A percentile compares a stretch with the other conserved stretches of the same genome.
phyloP scores from a whole-genome alignment of 2,329 filamentous ascomycete species.

The Ambrosiella xylebori region DNA sequence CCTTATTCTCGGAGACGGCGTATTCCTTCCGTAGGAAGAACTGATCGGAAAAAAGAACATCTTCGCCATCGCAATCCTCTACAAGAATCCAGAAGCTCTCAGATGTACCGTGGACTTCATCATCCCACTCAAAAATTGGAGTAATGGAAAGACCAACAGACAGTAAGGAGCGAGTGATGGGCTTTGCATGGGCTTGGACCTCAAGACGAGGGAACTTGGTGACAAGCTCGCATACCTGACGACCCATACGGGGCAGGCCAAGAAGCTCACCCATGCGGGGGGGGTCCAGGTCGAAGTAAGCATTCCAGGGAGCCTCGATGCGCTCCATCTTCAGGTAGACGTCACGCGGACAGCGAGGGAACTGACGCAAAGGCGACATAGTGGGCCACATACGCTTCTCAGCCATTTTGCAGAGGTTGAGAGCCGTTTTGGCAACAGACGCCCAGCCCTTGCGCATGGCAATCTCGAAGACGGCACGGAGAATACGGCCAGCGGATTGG shows the following conservation, averaged over 20 bases:
- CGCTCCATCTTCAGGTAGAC: slow-evolving; percentile 85
- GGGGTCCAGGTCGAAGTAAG: slow-evolving; percentile 90
- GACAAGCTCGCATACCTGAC: slow-evolving; percentile 69
- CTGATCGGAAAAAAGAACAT: slow-evolving; percentile 86
- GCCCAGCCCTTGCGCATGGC: slow-evolving; percentile 95
- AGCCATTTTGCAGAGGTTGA: slow-evolving; percentile 96
- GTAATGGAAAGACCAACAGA: slow-evolving; percentile 79
- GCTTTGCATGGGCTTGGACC: slow-evolving; percentile 83
- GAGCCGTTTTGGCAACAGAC: slow-evolving; percentile 73
- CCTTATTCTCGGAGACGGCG: slow-evolving; percentile 67
- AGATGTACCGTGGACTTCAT: slow-evolving; percentile 66
- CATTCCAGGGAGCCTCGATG: slow-evolving; percentile 84
- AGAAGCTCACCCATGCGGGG: slow-evolving; percentile 91
- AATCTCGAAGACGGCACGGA: slow-evolving; percentile 92
- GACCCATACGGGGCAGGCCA: slow-evolving; percentile 75
- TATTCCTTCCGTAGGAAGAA: slow-evolving; percentile 87
- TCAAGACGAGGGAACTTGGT: slow-evolving; percentile 87
- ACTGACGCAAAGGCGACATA: slow-evolving; percentile 90
- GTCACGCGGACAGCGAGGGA: slow-evolving; percentile 63
- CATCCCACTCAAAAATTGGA: slow-evolving; percentile 93
- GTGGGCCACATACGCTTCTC: slow-evolving; percentile 99
- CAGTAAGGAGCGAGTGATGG: slow-evolving; percentile 85
- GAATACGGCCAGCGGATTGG: slow-evolving; percentile 88
- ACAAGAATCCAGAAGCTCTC: slow-evolving; percentile 96
- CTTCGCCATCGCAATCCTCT: slow-evolving; percentile 93